Conservation (phyloP, 805 yeast genomes). For the Millerago galiae region DNA sequence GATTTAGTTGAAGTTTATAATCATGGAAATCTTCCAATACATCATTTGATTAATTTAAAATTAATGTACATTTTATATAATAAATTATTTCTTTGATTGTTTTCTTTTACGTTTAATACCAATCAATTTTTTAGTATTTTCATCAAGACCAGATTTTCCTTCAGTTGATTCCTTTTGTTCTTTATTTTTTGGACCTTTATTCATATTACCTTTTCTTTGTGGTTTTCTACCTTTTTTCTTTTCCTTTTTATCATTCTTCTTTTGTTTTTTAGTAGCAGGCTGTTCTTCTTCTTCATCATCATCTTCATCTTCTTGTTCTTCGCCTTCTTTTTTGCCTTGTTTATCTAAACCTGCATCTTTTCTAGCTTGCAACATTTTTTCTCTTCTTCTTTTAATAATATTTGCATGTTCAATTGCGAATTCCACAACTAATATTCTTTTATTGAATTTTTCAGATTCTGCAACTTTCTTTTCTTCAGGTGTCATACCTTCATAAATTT, state of each 20-base stretch:
- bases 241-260: constrained; percentile 9
- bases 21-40: too few species aligned
- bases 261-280: constrained; percentile 11
- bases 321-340: constrained; percentile 14
- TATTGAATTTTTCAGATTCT: constrained; percentile 43
- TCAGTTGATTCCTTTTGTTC: constrained; percentile 9
- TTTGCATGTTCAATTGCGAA: constrained; percentile 95
- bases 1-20: too few species aligned
- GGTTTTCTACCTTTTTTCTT: constrained; percentile 11
- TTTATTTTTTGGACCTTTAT: constrained; percentile 28
- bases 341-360: constrained; percentile 19
- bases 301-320: constrained; percentile 20
- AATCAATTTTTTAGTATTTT: constrained; percentile 55
- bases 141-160: constrained; percentile 36
- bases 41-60: too few species aligned
- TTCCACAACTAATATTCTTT: constrained; percentile 81
- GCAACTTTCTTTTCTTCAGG: constrained; percentile 61
- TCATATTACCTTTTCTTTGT: constrained; percentile 38
- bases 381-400: constrained; percentile 86
- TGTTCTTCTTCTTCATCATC: constrained; percentile 11
- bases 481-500: constrained; percentile 61
- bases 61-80: too few species aligned
- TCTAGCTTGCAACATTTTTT: constrained; percentile 43
- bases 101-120: constrained; percentile 65
- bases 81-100: constrained; percentile 32